These are phyloP conservation scores for Rubia tinctorum DNA, from an alignment of 305 asterid genomes.

Conservation along the genomic window DNA sequence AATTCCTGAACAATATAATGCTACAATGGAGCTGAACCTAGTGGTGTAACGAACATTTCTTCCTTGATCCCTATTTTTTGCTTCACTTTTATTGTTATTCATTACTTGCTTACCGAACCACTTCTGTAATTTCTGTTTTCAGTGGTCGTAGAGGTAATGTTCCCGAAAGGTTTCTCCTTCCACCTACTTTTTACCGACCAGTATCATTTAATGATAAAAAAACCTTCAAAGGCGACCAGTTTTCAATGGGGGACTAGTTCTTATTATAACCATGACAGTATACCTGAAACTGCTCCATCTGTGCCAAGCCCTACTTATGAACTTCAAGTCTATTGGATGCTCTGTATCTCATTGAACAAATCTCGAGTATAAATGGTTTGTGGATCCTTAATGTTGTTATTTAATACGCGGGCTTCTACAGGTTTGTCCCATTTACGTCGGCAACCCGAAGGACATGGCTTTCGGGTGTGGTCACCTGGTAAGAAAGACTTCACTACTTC, in stretches of 20 bases:
- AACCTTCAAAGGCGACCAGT: conserved; percentile 45
- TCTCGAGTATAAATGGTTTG: background rate
- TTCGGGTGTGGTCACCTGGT: conserved; percentile 99
- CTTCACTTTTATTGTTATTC: no score
- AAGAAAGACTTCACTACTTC: background rate
- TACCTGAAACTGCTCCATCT: conserved; percentile 26
- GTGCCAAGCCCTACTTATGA: conserved; percentile 49
- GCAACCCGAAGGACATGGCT: conserved; percentile 89
- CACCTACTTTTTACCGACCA: no score
- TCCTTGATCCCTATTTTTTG: no score
- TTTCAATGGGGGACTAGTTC: conserved; percentile 48
- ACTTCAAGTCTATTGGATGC: conserved; percentile 44
- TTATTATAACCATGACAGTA: conserved; percentile 20
- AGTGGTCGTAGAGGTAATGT: no score
- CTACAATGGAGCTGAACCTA: no score
- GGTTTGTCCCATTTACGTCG: conserved; percentile 92
- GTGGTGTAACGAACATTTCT: no score
- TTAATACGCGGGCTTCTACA: conserved; percentile 24
- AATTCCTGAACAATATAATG: no score
- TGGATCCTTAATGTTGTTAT: background rate
- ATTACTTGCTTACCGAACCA: no score
- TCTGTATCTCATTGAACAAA: background rate
- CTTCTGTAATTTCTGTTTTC: no score
- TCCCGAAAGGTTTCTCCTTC: no score
- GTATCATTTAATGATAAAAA: conserved; percentile 32